Conservation (phyloP, 2,329 filamentous ascomycete species). For the Phyllosticta citrichinensis region DNA sequence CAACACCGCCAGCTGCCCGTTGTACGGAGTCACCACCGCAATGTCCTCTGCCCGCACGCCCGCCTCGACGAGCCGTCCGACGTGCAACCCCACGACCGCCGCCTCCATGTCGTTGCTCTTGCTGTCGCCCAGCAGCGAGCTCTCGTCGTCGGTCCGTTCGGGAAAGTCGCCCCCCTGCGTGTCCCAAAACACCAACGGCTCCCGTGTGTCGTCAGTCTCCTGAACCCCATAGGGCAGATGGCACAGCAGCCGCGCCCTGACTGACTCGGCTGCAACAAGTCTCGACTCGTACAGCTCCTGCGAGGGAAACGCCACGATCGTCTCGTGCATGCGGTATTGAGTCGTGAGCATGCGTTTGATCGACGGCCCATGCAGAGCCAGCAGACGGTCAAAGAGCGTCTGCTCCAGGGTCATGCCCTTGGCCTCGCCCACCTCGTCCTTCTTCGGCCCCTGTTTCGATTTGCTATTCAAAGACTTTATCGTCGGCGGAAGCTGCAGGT, state of each 20-base stretch:
- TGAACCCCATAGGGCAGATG: slow-evolving; percentile 69
- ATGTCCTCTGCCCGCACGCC: slow-evolving; percentile 78
- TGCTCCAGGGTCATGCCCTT: slow-evolving; percentile 59
- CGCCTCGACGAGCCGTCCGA: slow-evolving; percentile 62
- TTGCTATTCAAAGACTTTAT: slow-evolving; percentile 64
- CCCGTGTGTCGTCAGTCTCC: slow-evolving; percentile 75
- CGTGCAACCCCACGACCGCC: slow-evolving; percentile 66
- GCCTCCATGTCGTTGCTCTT: slow-evolving; percentile 93
- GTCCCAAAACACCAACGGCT: slow-evolving; percentile 88
- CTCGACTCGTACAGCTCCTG: slow-evolving; percentile 75
- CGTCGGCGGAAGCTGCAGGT: slow-evolving; percentile 86
- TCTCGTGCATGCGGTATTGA: slow-evolving; percentile 96
- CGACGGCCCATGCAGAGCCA: slow-evolving; percentile 65
- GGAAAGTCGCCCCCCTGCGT: slow-evolving; percentile 91
- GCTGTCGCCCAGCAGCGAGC: slow-evolving; percentile 54
- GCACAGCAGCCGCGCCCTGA: slow-evolving; percentile 63
- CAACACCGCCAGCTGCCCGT: slow-evolving; percentile 77
- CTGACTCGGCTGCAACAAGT: slow-evolving; percentile 69
- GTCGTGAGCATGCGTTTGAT: slow-evolving; percentile 95
- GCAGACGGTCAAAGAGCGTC: slow-evolving; percentile 86
- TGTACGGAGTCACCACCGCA: slow-evolving; percentile 91
- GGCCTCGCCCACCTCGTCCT: slow-evolving; percentile 14
- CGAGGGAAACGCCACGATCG: slow-evolving; percentile 91
- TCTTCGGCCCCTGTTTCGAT: slow-evolving; percentile 19
- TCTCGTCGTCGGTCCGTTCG: slow-evolving; percentile 67